These are phyloP conservation scores for Microcyclosporella mali DNA, from an alignment of 2,329 filamentous ascomycete species.

Conservation along the genomic window DNA sequence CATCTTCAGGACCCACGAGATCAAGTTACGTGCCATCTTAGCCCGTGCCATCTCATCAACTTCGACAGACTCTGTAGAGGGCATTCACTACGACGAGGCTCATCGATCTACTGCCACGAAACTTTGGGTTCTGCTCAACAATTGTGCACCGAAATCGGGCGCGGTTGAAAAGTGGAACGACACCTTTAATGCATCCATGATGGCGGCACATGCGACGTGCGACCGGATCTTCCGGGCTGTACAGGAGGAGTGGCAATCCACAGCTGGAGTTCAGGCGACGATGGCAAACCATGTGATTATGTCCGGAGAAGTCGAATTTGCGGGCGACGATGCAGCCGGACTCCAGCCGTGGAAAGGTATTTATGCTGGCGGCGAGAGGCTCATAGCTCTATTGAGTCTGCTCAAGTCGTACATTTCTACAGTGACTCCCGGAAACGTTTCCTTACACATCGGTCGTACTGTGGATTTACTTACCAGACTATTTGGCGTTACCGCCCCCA, in stretches of 20 bases:
- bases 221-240: conserved; percentile 74
- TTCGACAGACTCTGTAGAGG: conserved; percentile 15
- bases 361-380: conserved; percentile 63
- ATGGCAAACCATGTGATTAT: conserved; percentile 10
- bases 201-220: conserved; percentile 62
- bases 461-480: conserved; percentile 65
- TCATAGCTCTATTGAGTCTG: conserved; percentile 60
- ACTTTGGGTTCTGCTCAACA: conserved; percentile 65
- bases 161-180: conserved; percentile 73
- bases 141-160: conserved; percentile 74
- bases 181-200: conserved; percentile 56
- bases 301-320: conserved; percentile 17
- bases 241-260: conserved; percentile 73
- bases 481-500: conserved; percentile 55
- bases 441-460: conserved; percentile 60
- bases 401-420: conserved; percentile 58
- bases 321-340: conserved; percentile 33
- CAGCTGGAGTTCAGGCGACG: conserved; percentile 37
- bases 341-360: conserved; percentile 70
- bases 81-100: conserved; percentile 15
- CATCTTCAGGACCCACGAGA: conserved; percentile 69
- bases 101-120: conserved; percentile 50
- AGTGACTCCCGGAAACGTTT: conserved; percentile 59
- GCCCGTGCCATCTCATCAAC: conserved; percentile 37
- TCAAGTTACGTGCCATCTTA: conserved; percentile 49